Percentiles rank a stretch among this genome's conserved stretches.
These are phyloP conservation scores for Ammopiptanthus mongolicus DNA, from an alignment of 306 rosid genomes.

Conservation along the genomic window DNA sequence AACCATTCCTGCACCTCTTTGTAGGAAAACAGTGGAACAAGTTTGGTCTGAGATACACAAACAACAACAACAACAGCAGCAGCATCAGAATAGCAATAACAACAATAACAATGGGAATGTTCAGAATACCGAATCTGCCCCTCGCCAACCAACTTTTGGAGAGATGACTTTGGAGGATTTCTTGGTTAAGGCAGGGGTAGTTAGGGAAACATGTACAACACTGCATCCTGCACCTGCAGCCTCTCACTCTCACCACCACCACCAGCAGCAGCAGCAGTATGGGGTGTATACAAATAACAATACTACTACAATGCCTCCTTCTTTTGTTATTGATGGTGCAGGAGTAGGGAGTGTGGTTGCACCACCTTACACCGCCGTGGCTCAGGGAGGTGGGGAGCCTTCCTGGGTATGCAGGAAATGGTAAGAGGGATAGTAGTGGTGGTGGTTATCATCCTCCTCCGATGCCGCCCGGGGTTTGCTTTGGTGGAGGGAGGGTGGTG, in stretches of 20 bases:
- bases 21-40: constrained; percentile 80
- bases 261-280: constrained; percentile 30
- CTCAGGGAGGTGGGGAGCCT: constrained; percentile 40
- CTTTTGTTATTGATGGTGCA: constrained; percentile 29
- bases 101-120: background rate
- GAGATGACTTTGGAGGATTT: constrained; percentile 97
- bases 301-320: constrained; percentile 23
- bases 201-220: constrained; percentile 37
- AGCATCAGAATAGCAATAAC: background rate
- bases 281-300: constrained; percentile 33
- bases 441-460: constrained; percentile 18
- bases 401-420: constrained; percentile 44
- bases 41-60: constrained; percentile 90
- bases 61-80: constrained; percentile 13
- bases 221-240: background rate
- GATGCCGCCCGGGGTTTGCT: constrained; percentile 26
- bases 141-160: constrained; percentile 79
- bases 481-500: constrained; percentile 63
- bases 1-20: constrained; percentile 68
- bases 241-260: constrained; percentile 11
- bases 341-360: constrained; percentile 23
- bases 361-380: constrained; percentile 32
- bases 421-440: constrained; percentile 40
- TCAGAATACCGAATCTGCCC: constrained; percentile 44
- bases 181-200: constrained; percentile 82